These are phyloP conservation scores for Solanum clarkiae DNA, from an alignment of 257 asterid genomes.

Conservation along the genomic window DNA sequence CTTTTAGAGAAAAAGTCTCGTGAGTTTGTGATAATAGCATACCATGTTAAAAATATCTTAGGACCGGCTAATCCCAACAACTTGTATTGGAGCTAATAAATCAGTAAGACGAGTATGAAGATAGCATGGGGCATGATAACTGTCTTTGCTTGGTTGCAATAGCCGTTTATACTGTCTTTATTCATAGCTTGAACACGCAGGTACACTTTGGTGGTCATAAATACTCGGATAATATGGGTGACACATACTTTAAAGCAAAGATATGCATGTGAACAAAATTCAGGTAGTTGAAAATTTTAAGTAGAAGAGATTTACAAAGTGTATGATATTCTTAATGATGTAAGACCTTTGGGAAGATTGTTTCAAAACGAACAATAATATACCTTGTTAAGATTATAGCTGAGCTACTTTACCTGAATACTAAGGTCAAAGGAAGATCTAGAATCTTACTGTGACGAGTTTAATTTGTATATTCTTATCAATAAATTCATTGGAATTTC, in stretches of 20 bases:
- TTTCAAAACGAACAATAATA: not conserved
- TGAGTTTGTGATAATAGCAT: too few species aligned
- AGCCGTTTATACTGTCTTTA: not conserved
- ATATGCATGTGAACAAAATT: not conserved
- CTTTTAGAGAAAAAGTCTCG: too few species aligned
- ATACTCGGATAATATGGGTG: too few species aligned
- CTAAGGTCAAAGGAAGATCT: too few species aligned
- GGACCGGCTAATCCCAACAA: too few species aligned
- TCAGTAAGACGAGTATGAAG: not conserved
- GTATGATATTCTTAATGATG: not conserved
- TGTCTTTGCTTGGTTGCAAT: too few species aligned
- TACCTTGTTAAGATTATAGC: too few species aligned
- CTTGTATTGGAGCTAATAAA: too few species aligned
- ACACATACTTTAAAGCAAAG: not conserved
- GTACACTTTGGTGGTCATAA: too few species aligned
- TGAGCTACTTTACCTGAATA: too few species aligned
- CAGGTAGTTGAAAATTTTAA: not conserved
- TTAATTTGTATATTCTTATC: not conserved
- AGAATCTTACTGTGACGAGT: not conserved
- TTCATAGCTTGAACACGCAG: too few species aligned
- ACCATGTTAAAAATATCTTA: too few species aligned
- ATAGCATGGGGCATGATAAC: not conserved
- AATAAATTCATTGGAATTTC: not conserved
- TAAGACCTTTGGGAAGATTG: not conserved
- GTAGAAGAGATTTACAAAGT: not conserved